These are phyloP conservation scores for Salix exigua DNA, from an alignment of 345 rosid genomes.

Conservation along the genomic window DNA sequence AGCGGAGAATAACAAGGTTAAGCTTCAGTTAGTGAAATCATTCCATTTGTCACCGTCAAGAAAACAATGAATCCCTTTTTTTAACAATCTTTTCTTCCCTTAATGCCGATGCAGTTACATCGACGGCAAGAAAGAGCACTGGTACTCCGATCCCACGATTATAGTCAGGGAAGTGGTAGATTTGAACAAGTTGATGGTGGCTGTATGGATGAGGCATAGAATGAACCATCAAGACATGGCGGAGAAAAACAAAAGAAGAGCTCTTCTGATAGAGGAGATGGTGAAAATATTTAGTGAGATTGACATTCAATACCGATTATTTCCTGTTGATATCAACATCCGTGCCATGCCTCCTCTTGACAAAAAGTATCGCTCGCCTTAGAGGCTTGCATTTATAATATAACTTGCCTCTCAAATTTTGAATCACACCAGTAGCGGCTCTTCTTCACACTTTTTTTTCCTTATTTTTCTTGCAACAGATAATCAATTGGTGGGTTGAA, in stretches of 20 bases:
- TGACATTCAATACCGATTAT: constrained; percentile 63
- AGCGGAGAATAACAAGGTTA: constrained; percentile 59
- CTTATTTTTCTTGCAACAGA: too few species aligned
- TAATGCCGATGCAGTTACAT: constrained; percentile 26
- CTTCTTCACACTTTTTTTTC: too few species aligned
- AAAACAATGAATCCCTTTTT: background rate
- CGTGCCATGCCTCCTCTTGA: constrained; percentile 35
- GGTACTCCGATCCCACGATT: constrained; percentile 56
- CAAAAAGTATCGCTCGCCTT: too few species aligned
- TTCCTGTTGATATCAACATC: constrained; percentile 66
- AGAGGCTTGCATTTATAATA: too few species aligned
- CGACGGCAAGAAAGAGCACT: constrained; percentile 65
- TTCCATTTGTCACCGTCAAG: background rate
- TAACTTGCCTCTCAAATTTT: too few species aligned
- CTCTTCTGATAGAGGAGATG: constrained; percentile 60
- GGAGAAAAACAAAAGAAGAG: constrained; percentile 58
- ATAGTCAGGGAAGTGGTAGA: constrained; percentile 51
- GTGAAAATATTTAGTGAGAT: constrained; percentile 60
- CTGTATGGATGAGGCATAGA: constrained; percentile 63
- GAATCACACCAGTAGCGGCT: too few species aligned
- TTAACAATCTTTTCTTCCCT: background rate
- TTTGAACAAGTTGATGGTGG: constrained; percentile 45
- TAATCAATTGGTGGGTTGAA: too few species aligned
- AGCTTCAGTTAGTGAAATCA: background rate
- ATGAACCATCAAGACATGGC: constrained; percentile 65